Evolutionary conservation across 441 rosid genomes (phyloP), one percentile per base, ranked within the genome.

Genomic region (Croton setiger): DNA sequence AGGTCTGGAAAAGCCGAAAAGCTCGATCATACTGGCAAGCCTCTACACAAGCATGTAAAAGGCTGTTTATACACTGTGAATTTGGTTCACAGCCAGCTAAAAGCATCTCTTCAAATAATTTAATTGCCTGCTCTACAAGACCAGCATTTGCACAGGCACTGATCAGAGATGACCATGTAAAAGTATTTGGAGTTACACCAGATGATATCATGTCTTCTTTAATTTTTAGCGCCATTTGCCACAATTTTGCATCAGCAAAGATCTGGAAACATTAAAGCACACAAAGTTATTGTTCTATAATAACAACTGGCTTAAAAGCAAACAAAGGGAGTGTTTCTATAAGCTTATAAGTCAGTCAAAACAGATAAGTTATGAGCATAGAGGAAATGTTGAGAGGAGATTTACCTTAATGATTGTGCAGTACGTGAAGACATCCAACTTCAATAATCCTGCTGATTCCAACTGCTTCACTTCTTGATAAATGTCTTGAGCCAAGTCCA

Each of bases 71-170:
- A 78, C 97, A 90, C 48, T 84, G 96, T 73, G 94, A 78, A 76
- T 88, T 92, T 59, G 97, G 98, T 76, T 84, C 84, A 78, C 89
- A 90, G 37, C 96, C 97, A 82, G 94, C 75, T 66, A 72, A 79
- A 84, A 88, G 81, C 99, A 90, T 92, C 79, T 92, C 96, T 73
- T 88, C 89, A 65, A 90, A 88, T 74, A 92, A 74, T 65, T 84
- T 85, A 76, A 84, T 84, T 69, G 96, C 90, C 78, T 82, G 86
- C 81, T 91, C 97, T 45, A 90, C 96, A 71, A 88, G 83, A 59
- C 99, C 98, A 31, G 89, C 92, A 76, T 87, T 90, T 69, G 94
- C 96, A 79, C 94, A 90, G 43, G 98, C 96, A 81, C 93, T 88
- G 79, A 94, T 87, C 88, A 94, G 75, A 1, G 99, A 85, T 35